Evolutionary conservation across 495 filamentous ascomycete genomes (phyloP).

Genomic region (Penicillium pulvis): DNA sequence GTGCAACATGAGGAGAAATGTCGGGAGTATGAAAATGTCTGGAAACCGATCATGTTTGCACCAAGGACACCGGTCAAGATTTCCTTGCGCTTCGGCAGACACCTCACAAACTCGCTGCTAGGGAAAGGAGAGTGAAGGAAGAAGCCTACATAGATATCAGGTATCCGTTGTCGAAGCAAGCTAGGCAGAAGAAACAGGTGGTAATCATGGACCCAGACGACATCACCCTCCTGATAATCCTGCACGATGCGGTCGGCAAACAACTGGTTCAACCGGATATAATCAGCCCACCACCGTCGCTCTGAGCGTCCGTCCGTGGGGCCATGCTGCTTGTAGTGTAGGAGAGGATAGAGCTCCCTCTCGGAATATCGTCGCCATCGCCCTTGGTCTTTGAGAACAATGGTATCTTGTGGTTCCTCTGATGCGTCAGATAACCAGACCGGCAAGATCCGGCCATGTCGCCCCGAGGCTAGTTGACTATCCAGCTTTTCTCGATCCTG

Average conservation of each 20-base stretch:
- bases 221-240: conserved; percentile 85
- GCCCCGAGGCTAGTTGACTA: conserved; percentile 64
- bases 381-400: conserved; percentile 72
- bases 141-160: conserved; percentile 86
- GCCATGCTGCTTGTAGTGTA: conserved; percentile 92
- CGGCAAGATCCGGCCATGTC: conserved; percentile 70
- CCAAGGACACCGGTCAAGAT: conserved; percentile 84
- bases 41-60: conserved; percentile 89
- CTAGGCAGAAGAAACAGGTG: conserved; percentile 84
- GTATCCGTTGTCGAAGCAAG: conserved; percentile 76
- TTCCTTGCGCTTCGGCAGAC: conserved; percentile 82
- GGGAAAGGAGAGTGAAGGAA: conserved; percentile 92
- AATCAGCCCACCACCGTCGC: conserved; percentile 84
- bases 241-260: conserved; percentile 85
- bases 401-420: conserved; percentile 62
- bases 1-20: conserved; percentile 94
- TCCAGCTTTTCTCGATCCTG: conserved; percentile 71
- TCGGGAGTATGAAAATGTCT: conserved; percentile 87
- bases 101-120: conserved; percentile 89
- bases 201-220: conserved; percentile 91
- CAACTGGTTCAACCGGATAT: conserved; percentile 80
- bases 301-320: conserved; percentile 81
- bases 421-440: conserved; percentile 81
- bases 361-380: conserved; percentile 89
- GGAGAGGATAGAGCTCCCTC: conserved; percentile 82